Base-by-base conservation (phyloP, 2,329 filamentous ascomycete species). In the Ustulina deusta region DNA sequence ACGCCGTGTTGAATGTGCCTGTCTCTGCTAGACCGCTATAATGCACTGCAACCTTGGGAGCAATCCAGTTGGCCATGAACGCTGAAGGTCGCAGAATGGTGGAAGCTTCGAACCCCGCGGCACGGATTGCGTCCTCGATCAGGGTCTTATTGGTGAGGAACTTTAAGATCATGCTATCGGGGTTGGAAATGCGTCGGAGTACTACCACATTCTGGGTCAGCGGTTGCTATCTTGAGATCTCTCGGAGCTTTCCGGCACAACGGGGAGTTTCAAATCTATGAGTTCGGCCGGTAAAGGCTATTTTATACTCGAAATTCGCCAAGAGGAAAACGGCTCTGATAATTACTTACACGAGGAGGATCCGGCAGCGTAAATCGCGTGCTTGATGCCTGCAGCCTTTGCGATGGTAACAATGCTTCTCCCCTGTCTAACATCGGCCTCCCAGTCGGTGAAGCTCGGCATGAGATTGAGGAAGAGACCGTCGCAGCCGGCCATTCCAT, bases 61-160 rank as follows among this genome's bases (percentile, higher is more conserved):
- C 65, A 2, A 74, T 55, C 44, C 71, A 73, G 65, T 75, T 74
- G 17, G 72, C 69, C 70, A 72, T 73, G 42, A 72, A 69, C n/a
- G 57, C 44, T 2, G 49, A 48, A 1, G 70, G 70, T 6, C 72
- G 70, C 17, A 73, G 52, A 7, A 73, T 61, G 5, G 72, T 73
- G 40, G 56, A 73, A n/a, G 52, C 25, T 1, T 72, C 68, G n/a
- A 75, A 73, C 0, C 60, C 63, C 2, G 57, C 65, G 3, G 56
- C 52, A 4, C 54, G 29, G 7, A 66, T 63, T 5, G 48, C 63
- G 2, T 59, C 49, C 49, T 73, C 71, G 15, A 74, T 32, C 0
- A 32, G n/a, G 17, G 40, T 54, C 54, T 74, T 73, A 22, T 61
- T 69, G 5, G 36, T 22, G 17, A 60, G 22, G n/a, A 69, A 57